Percentiles rank a stretch among this genome's conserved stretches.
These are phyloP conservation scores for Brettanomyces nanus DNA, from an alignment of 805 yeast genomes.

Conservation along the genomic window DNA sequence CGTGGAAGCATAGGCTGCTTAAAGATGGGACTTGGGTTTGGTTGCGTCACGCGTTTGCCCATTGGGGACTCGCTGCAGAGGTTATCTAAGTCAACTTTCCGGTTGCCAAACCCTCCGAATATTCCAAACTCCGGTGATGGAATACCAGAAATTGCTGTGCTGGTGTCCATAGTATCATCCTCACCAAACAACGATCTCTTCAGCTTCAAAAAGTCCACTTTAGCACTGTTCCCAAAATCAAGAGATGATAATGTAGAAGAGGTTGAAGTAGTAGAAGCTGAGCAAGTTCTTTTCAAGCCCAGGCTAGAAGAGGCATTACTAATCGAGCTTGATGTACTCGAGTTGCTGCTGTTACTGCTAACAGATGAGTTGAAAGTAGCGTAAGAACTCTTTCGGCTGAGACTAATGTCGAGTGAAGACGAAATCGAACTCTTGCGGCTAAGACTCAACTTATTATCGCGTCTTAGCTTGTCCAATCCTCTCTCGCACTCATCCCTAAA, in stretches of 20 bases:
- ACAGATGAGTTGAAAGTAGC: slow-evolving; percentile 7
- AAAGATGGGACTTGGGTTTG: slow-evolving; percentile 5
- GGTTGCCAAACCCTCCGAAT: slow-evolving; percentile 21
- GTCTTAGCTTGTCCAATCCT: slow-evolving; percentile 32
- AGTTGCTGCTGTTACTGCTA: no score
- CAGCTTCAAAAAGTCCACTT: not conserved
- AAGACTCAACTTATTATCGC: slow-evolving; percentile 24
- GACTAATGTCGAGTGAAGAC: slow-evolving; percentile 8
- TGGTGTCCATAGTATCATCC: not conserved
- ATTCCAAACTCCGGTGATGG: no score
- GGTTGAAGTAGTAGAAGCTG: slow-evolving; percentile 1
- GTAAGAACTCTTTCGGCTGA: slow-evolving; percentile 10
- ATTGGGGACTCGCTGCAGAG: slow-evolving; percentile 14
- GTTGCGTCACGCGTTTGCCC: not conserved
- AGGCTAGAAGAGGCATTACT: slow-evolving; percentile 15
- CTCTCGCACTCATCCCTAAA: slow-evolving; percentile 36
- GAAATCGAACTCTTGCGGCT: slow-evolving; percentile 19
- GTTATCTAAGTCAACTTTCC: slow-evolving; percentile 17
- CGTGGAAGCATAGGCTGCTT: slow-evolving; percentile 15
- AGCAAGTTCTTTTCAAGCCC: slow-evolving; percentile 1
- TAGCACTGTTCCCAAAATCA: slow-evolving; percentile 5
- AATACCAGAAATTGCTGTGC: not conserved
- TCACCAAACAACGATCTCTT: not conserved
- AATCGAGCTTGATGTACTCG: slow-evolving; percentile 12
- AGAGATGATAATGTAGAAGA: slow-evolving; percentile 5